Percentiles rank a stretch among this genome's conserved stretches.
Conservation (phyloP, 148 eudicot species). For the Vaccinium darrowii region DNA sequence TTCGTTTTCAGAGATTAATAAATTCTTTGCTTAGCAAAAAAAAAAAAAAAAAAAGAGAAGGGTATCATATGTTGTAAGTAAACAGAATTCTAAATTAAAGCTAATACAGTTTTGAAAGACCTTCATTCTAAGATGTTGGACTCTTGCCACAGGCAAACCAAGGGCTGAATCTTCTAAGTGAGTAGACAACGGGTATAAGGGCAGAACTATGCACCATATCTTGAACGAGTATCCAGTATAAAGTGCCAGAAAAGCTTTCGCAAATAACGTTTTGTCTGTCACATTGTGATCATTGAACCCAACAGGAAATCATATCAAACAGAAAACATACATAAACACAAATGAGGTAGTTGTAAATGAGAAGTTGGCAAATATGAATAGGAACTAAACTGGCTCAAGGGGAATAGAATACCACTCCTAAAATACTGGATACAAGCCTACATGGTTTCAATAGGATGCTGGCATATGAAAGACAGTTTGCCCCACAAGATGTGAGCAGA, state of each 20-base stretch:
- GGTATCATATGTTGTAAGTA: background rate
- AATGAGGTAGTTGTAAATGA: background rate
- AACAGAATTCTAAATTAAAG: background rate
- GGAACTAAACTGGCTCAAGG: slow-evolving; percentile 1
- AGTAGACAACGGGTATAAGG: no score
- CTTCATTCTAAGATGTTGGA: background rate
- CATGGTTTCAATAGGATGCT: background rate
- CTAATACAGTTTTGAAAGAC: background rate
- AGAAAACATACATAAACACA: background rate
- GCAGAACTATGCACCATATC: background rate
- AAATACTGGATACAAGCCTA: background rate
- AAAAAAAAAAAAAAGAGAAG: no score
- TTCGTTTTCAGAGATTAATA: no score
- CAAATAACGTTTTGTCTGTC: background rate
- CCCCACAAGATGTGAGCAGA: background rate
- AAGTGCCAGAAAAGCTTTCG: background rate
- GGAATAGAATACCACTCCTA: background rate
- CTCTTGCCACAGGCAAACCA: background rate
- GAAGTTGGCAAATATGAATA: background rate
- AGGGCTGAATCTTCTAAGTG: background rate
- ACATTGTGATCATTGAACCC: background rate
- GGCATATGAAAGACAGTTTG: background rate
- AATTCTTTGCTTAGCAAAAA: no score
- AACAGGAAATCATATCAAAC: background rate
- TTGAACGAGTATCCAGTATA: background rate